Evolutionary conservation across 106 monocot species (phyloP), one percentile per base, ranked within the genome.

Genomic region (Dioscorea alata): DNA sequence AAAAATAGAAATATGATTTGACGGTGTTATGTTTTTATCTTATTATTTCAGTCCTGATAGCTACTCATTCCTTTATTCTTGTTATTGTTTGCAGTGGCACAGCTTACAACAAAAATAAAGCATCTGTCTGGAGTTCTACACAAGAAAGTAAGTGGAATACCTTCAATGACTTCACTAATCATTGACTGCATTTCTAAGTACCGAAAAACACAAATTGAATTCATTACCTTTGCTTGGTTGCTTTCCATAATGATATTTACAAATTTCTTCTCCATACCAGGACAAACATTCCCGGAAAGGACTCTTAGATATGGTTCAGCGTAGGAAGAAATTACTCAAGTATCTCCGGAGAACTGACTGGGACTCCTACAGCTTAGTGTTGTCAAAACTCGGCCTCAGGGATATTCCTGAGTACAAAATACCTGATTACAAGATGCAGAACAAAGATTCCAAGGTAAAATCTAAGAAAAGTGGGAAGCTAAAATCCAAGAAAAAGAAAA

Each of bases 221-320:
- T 28, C 28, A 28, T 28, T 28, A 28, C 28, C 28, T 28, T 28
- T 28, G 28, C 28, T 28, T 28, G 28, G 28, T 28, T 28, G 28
- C 28, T 28, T 28, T 28, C 3, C 2, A 28, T 28, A 28, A 1
- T 28, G 28, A 28, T 28, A 28, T 28, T 7, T 21, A 21, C 8
- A 17, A 25, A 49, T 49, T 35, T 13, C 52, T 33, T 20, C 49
- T 66, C 9, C 4, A 2, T 50, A 42, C 33, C 69, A 90, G 91
- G 97, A 99, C 66, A 99, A 99, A 71, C 99, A 99, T 85, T 93
- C 99, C 0, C 73, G 64, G 32, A 99, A 93, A 71, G 99, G 99
- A 6, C 87, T 99, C 12, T 70, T 78, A 63, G 93, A 86, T 57
- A 93, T 99, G 99, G 90, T 99, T 28, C 87, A 93, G 69, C 85